Evolutionary conservation across 495 filamentous ascomycete genomes (phyloP).

Genomic region (Viridothelium virens): DNA sequence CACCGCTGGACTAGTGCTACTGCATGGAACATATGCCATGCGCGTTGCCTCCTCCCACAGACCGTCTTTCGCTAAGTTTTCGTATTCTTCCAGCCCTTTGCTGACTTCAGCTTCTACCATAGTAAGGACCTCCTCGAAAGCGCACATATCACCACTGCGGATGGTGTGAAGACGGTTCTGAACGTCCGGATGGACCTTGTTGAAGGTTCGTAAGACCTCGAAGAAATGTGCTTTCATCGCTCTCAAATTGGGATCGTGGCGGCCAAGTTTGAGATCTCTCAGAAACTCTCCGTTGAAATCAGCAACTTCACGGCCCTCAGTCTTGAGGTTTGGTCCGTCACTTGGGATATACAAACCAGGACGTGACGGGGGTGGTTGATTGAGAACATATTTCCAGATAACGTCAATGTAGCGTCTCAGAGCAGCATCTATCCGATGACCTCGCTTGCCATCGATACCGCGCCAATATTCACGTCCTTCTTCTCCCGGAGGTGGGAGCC

Average conservation of each 20-base stretch:
- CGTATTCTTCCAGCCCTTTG: slow-evolving; percentile 66
- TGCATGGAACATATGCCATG: slow-evolving; percentile 20
- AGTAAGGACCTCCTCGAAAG: slow-evolving; percentile 62
- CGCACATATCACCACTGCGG: slow-evolving; percentile 55
- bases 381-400: slow-evolving; percentile 65
- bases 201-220: slow-evolving; percentile 75
- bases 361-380: slow-evolving; percentile 51
- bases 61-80: slow-evolving; percentile 37
- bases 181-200: slow-evolving; percentile 68
- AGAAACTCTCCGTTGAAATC: not conserved
- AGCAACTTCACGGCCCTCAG: slow-evolving; percentile 16
- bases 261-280: not conserved
- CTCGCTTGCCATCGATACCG: slow-evolving; percentile 69
- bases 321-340: slow-evolving; percentile 34
- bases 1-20: slow-evolving; percentile 60
- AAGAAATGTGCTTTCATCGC: slow-evolving; percentile 90
- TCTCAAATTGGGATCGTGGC: slow-evolving; percentile 61
- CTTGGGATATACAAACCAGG: slow-evolving; percentile 67
- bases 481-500: slow-evolving; percentile 52
- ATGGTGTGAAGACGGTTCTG: slow-evolving; percentile 68
- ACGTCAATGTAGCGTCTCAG: slow-evolving; percentile 86
- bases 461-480: slow-evolving; percentile 78
- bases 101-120: slow-evolving; percentile 64
- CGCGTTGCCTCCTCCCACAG: slow-evolving; percentile 24
- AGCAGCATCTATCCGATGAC: slow-evolving; percentile 82